Conservation (phyloP, 2,329 filamentous ascomycete genomes). For the Fusarium sp. region DNA sequence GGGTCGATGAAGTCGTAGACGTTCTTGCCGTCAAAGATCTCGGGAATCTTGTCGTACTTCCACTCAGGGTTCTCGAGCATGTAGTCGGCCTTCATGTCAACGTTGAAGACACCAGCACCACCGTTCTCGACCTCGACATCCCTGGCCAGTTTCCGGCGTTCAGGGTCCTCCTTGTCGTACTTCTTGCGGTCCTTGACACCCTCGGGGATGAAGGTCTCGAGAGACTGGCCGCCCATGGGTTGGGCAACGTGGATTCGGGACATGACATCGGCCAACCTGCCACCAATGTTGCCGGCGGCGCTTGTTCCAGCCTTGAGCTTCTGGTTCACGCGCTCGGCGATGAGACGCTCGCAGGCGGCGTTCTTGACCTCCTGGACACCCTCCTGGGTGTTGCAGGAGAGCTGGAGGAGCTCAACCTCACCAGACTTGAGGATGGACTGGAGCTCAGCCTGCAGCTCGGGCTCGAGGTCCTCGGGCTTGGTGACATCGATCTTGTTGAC, state of each 20-base stretch:
- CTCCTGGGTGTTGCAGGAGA: conserved; percentile 95
- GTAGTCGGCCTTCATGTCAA: conserved; percentile 91
- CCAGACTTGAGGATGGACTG: conserved; percentile 84
- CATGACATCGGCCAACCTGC: conserved; percentile 89
- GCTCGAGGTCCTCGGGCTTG: conserved; percentile 86
- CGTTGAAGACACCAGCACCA: conserved; percentile 94
- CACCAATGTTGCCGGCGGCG: conserved; percentile 79
- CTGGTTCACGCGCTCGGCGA: conserved; percentile 92
- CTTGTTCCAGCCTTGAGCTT: conserved; percentile 94
- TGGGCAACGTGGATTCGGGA: conserved; percentile 97
- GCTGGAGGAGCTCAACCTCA: conserved; percentile 91
- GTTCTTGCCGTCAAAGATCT: conserved; percentile 95
- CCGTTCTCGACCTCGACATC: conserved; percentile 94
- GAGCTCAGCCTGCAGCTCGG: conserved; percentile 81
- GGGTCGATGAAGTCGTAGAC: conserved; percentile 97
- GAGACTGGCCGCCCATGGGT: conserved; percentile 82
- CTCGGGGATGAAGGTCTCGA: conserved; percentile 90
- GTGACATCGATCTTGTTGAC: conserved; percentile 98
- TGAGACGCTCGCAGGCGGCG: conserved; percentile 89
- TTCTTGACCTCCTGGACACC: conserved; percentile 97
- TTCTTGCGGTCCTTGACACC: conserved; percentile 84
- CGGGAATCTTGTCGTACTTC: conserved; percentile 96
- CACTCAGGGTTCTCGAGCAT: conserved; percentile 88
- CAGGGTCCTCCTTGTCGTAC: conserved; percentile 91
- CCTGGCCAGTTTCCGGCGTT: conserved; percentile 81